A percentile compares a stretch with the other conserved stretches of the same genome.
Conservation (phyloP, 768 basidiomycete genomes). For the Cyclocybe cylindracea region DNA sequence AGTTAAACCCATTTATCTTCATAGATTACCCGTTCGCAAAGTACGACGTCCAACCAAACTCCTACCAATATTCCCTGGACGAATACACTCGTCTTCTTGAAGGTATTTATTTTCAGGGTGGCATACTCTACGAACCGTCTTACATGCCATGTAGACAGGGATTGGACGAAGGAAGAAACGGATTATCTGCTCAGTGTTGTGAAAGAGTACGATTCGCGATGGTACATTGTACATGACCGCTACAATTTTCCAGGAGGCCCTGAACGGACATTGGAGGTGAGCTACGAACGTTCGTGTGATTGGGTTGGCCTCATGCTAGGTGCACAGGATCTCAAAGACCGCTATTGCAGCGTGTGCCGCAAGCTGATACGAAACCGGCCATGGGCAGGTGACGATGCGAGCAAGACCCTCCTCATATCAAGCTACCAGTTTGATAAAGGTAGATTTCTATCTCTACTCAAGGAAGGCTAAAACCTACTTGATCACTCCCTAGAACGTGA, state of each 20-base stretch:
- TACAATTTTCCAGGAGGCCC: conserved; percentile 71
- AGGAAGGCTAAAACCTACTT: background rate
- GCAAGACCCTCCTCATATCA: conserved; percentile 64
- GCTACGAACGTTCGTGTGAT: conserved; percentile 6
- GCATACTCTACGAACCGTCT: background rate
- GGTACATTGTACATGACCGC: conserved; percentile 88
- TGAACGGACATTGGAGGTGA: conserved; percentile 70
- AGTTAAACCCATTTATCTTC: background rate
- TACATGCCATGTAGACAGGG: conserved; percentile 49
- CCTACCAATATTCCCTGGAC: conserved; percentile 77
- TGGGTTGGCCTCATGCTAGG: too few relatives aligned
- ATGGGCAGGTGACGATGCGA: conserved; percentile 79
- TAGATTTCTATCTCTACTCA: conserved; percentile 22
- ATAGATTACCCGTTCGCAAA: conserved; percentile 80
- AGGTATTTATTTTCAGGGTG: conserved; percentile 43
- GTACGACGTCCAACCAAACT: conserved; percentile 71
- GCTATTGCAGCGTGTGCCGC: conserved; percentile 91
- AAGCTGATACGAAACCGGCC: conserved; percentile 84
- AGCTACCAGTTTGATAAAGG: conserved; percentile 90
- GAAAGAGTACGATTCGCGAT: conserved; percentile 82
- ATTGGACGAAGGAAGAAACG: conserved; percentile 94
- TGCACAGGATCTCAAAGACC: conserved; percentile 84
- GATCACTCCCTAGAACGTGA: conserved; percentile 66
- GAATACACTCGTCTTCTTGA: conserved; percentile 84
- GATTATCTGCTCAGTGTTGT: conserved; percentile 86